These are phyloP conservation scores for Colletotrichum tamarilloi DNA, from an alignment of 2,329 filamentous ascomycete genomes.

Conservation along the genomic window DNA sequence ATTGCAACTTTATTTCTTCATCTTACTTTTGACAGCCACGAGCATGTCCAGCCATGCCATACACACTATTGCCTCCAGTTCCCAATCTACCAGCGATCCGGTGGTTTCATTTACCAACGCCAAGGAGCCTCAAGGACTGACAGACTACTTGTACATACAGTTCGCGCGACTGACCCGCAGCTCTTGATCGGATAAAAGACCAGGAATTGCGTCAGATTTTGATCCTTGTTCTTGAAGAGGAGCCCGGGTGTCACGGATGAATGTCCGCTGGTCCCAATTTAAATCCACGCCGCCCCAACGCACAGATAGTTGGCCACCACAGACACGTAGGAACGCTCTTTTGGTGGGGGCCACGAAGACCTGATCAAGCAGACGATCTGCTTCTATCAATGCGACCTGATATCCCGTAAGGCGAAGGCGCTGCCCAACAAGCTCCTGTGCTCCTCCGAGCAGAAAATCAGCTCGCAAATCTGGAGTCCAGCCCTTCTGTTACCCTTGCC, in stretches of 20 bases:
- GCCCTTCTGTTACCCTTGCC: slow-evolving; percentile 36
- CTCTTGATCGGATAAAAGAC: slow-evolving; percentile 16
- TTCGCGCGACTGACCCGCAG: not conserved
- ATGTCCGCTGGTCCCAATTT: slow-evolving; percentile 18
- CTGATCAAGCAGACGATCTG: not conserved
- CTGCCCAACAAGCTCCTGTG: slow-evolving; percentile 4
- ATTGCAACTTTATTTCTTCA: not conserved
- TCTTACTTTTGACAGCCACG: not conserved
- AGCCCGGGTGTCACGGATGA: slow-evolving; percentile 9
- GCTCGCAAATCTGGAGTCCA: slow-evolving; percentile 38
- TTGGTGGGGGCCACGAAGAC: not conserved
- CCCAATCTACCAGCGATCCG: not conserved
- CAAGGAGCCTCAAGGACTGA: slow-evolving; percentile 2
- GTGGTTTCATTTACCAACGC: slow-evolving; percentile 14
- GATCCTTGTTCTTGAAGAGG: slow-evolving; percentile 5
- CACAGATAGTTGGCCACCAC: not conserved
- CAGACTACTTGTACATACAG: not conserved
- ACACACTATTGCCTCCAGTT: not conserved
- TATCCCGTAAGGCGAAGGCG: not conserved
- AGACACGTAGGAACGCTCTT: not conserved
- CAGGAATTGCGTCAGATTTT: slow-evolving; percentile 14
- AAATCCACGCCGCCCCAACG: not conserved
- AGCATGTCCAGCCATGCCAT: not conserved
- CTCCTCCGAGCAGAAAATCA: slow-evolving; percentile 21
- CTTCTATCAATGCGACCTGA: slow-evolving; percentile 8